These are phyloP conservation scores for Lagenidium giganteum DNA, from an alignment of 352 stramenopile genomes.

Conservation along the genomic window DNA sequence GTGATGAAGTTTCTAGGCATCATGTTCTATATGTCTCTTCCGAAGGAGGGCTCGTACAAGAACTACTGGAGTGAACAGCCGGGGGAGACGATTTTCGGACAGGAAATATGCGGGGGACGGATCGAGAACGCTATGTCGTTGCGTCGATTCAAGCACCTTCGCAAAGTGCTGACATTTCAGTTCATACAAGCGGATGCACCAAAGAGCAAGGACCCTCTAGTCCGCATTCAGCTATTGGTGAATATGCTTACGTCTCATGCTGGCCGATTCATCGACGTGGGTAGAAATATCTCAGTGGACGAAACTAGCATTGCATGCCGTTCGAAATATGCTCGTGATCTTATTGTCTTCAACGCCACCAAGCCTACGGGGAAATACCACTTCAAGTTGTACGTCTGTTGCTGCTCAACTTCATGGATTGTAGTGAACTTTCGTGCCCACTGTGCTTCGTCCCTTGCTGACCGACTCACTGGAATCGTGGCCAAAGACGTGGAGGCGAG, in stretches of 20 bases:
- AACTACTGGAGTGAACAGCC: slow-evolving; percentile 25
- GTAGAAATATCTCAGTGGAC: slow-evolving; percentile 19
- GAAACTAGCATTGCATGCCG: slow-evolving; percentile 19
- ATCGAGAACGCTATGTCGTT: slow-evolving; percentile 16
- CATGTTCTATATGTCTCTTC: slow-evolving; percentile 20
- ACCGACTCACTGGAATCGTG: slow-evolving; percentile 13
- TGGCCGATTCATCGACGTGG: slow-evolving; percentile 17
- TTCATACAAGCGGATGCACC: neutral
- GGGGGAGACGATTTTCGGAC: slow-evolving; percentile 13
- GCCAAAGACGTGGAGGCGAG: no score
- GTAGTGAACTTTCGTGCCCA: slow-evolving; percentile 23
- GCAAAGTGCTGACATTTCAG: slow-evolving; percentile 17
- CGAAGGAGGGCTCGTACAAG: slow-evolving; percentile 17
- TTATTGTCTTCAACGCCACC: slow-evolving; percentile 24
- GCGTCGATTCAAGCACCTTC: slow-evolving; percentile 13
- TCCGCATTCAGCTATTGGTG: slow-evolving; percentile 15
- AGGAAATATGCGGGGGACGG: neutral
- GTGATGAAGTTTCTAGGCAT: slow-evolving; percentile 28
- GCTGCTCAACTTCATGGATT: slow-evolving; percentile 24
- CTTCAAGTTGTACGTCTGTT: slow-evolving; percentile 27
- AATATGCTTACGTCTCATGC: slow-evolving; percentile 20
- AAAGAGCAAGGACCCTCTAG: slow-evolving; percentile 1
- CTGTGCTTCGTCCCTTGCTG: slow-evolving; percentile 13
- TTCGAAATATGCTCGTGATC: slow-evolving; percentile 17
- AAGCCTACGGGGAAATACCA: slow-evolving; percentile 29